Evolutionary conservation across 2,329 filamentous ascomycete genomes (phyloP).

Genomic region (Sporothrix humicola): DNA sequence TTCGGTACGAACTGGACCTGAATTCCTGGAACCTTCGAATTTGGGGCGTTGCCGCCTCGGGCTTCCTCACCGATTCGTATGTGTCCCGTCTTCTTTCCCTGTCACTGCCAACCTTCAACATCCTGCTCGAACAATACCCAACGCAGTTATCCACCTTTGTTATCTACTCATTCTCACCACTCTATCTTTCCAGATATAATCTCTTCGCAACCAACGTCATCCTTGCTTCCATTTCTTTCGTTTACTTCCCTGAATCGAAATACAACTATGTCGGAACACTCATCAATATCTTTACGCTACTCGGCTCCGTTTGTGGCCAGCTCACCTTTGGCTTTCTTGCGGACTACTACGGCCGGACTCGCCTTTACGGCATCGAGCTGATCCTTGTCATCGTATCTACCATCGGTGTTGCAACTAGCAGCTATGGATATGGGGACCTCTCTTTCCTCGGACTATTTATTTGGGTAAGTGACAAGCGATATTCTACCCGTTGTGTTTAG

Average conservation of each 20-base stretch:
- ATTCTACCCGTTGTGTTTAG: background rate
- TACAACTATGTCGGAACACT: constrained; percentile 54
- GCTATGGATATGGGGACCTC: constrained; percentile 56
- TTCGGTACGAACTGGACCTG: constrained; percentile 60
- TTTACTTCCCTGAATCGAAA: constrained; percentile 54
- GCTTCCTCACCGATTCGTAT: constrained; percentile 60
- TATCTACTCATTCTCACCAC: constrained; percentile 18
- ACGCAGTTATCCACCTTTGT: too few species aligned
- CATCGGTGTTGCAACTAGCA: constrained; percentile 61
- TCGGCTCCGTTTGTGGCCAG: constrained; percentile 60
- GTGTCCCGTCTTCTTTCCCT: constrained; percentile 38
- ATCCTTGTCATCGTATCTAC: constrained; percentile 62
- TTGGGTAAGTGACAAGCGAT: constrained; percentile 47
- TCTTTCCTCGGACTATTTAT: constrained; percentile 58
- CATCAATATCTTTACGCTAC: constrained; percentile 59
- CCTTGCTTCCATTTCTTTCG: constrained; percentile 58
- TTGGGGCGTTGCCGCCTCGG: constrained; percentile 61
- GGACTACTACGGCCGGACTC: constrained; percentile 60
- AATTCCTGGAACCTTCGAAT: constrained; percentile 62
- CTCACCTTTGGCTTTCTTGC: constrained; percentile 60
- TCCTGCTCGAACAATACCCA: background rate
- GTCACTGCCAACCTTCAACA: too few species aligned
- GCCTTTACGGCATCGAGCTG: constrained; percentile 62
- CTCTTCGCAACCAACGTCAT: constrained; percentile 62
- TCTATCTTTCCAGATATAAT: constrained; percentile 52